Conservation (phyloP, 108 stramenopile species). For the Poteriospumella lacustris region DNA sequence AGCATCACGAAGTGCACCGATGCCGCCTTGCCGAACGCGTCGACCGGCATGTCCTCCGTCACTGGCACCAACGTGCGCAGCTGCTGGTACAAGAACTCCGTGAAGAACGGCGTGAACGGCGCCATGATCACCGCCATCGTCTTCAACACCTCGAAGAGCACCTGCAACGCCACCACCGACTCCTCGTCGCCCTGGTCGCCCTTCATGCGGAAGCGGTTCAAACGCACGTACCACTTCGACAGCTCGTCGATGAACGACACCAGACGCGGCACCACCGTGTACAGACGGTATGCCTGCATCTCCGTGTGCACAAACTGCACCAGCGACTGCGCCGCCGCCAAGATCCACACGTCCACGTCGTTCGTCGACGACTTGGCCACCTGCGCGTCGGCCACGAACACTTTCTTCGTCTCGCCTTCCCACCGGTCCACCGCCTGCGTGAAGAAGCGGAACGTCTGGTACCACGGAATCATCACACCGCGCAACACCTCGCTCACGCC, state of each 20-base stretch:
- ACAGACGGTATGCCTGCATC: conserved; percentile 94
- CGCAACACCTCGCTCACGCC: conserved; percentile 92
- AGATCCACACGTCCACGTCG: conserved; percentile 95
- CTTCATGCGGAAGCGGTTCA: conserved; percentile 98
- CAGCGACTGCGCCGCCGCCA: conserved; percentile 87
- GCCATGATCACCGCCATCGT: conserved; percentile 89
- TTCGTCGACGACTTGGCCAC: conserved; percentile 74
- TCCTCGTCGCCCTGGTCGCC: conserved; percentile 77
- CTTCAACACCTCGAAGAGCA: conserved; percentile 89
- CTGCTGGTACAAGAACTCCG: conserved; percentile 94
- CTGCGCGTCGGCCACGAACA: conserved; percentile 72
- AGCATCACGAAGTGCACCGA: conserved; percentile 87
- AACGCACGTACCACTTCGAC: conserved; percentile 97
- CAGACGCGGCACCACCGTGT: conserved; percentile 97
- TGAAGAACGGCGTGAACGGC: conserved; percentile 97
- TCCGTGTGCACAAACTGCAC: conserved; percentile 94
- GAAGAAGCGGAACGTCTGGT: conserved; percentile 97
- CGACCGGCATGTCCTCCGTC: conserved; percentile 61
- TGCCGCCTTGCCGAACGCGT: conserved; percentile 84
- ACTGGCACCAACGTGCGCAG: conserved; percentile 83
- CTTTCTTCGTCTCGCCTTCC: conserved; percentile 45
- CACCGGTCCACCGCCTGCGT: conserved; percentile 69
- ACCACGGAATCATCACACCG: conserved; percentile 94
- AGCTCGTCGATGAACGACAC: conserved; percentile 88
- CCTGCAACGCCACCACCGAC: conserved; percentile 69